Base-by-base conservation (phyloP, 2,329 filamentous ascomycete genomes). In the Colletotrichum lini region DNA sequence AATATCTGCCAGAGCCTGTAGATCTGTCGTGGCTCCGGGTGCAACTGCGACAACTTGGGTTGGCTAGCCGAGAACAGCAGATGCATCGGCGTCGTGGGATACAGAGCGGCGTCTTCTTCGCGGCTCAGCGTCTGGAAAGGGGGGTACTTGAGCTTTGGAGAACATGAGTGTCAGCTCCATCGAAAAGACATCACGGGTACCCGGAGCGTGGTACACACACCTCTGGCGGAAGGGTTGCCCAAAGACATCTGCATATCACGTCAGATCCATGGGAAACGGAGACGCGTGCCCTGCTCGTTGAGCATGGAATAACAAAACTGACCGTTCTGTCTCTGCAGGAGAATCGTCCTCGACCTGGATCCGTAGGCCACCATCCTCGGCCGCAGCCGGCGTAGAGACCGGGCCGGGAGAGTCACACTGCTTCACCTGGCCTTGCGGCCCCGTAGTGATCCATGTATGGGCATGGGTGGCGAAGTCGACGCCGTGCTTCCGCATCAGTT, bases 1-100 rank as follows among this genome's bases (percentile, higher is more conserved):
- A 80, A 81, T 0, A 70, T 68, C n/a, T 82, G 78, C 80, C 80
- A 81, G 8, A 79, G 65, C 5, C 73, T 75, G 30, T 76, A 78
- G 7, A 80, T 78, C 0, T 76, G 74, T 3, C 74, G 76, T 7
- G 80, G 77, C 2, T 81, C 77, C 0, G 79, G 80, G 9, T 81
- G 79, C 0, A 75, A 5, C 1, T 75, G 56, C 9, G 66, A 44
- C 6, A 67, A 2, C 3, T 45, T 35, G 3, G 53, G 35, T 0
- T 70, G n/a, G 0, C 12, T 16, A 2, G 40, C 49, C 7, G 65
- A 44, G 1, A 75, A 10, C 4, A 76, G 56, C 2, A 35, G 15
- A 3, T 72, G 54, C 0, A 78, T 64, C 2, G 70, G 3, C 21
- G 72, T 69, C 6, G 65, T 73, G 0, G 74, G 60, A 13, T 72